Conservation (phyloP, 768 basidiomycete species). For the Podaxis sp. region DNA sequence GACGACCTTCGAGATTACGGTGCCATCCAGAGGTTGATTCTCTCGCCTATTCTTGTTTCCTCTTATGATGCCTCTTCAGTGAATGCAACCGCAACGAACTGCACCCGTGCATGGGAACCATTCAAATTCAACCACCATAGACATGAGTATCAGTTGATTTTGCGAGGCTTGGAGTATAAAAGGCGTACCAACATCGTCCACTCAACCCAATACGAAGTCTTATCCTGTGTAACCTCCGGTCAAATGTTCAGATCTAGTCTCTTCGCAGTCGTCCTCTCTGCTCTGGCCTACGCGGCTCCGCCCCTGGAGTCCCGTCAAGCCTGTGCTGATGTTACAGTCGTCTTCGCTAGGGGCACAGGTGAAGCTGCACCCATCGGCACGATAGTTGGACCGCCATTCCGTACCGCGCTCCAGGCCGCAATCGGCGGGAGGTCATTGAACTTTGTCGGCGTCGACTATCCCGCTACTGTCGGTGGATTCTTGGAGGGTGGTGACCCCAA, state of each 20-base stretch:
- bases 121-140: background rate
- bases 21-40: too few relatives aligned
- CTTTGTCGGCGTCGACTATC: constrained; percentile 37
- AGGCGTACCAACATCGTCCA: background rate
- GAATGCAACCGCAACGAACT: background rate
- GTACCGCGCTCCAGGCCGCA: constrained; percentile 27
- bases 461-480: constrained; percentile 37
- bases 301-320: constrained; percentile 19
- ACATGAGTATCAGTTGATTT: background rate
- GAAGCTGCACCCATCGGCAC: constrained; percentile 34
- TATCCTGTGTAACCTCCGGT: background rate
- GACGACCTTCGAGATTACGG: too few relatives aligned
- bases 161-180: background rate
- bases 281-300: constrained; percentile 22
- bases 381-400: constrained; percentile 38
- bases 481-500: constrained; percentile 35
- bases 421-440: constrained; percentile 30
- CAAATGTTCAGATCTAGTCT: constrained; percentile 20
- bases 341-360: constrained; percentile 38
- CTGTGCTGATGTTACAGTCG: constrained; percentile 34
- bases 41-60: background rate
- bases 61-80: too few relatives aligned
- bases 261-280: constrained; percentile 22
- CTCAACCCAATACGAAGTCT: background rate
- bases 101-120: constrained; percentile 10